A percentile compares a stretch with the other conserved stretches of the same genome.
Evolutionary conservation across 73 alveolate species (phyloP).

Genomic region (Blepharisma japonicum): DNA sequence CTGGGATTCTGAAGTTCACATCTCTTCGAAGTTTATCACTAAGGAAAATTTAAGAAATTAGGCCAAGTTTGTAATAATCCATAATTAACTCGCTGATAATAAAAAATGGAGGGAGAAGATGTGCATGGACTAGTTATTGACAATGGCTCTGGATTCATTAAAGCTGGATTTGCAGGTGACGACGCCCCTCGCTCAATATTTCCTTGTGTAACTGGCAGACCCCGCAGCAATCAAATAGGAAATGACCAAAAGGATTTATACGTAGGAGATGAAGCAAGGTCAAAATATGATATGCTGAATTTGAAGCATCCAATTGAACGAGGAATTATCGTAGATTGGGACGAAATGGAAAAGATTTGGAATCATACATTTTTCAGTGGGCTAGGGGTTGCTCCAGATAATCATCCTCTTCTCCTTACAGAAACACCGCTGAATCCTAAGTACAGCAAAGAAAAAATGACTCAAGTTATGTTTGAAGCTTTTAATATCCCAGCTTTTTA

Average conservation of each 20-base stretch:
- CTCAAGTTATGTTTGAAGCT: conserved; percentile 75
- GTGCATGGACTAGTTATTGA: conserved; percentile 77
- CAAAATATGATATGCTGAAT: conserved; percentile 54
- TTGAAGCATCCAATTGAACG: conserved; percentile 54
- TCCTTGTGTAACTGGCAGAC: conserved; percentile 84
- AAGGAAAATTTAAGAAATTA: too few relatives aligned
- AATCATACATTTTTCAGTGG: conserved; percentile 59
- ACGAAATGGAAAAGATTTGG: conserved; percentile 55
- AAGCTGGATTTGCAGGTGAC: conserved; percentile 91
- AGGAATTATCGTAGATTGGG: conserved; percentile 49
- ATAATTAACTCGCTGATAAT: too few relatives aligned
- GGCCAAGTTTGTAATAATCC: too few relatives aligned
- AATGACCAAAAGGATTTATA: conserved; percentile 70
- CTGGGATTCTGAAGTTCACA: too few relatives aligned
- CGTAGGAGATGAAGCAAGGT: conserved; percentile 67
- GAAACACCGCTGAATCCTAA: conserved; percentile 61
- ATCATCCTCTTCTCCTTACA: conserved; percentile 60
- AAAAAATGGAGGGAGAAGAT: conserved; percentile 56
- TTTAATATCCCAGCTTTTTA: conserved; percentile 61
- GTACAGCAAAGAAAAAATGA: conserved; percentile 55
- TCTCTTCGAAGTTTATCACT: too few relatives aligned
- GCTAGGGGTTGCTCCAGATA: conserved; percentile 65
- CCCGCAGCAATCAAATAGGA: conserved; percentile 79
- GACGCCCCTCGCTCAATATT: conserved; percentile 75
- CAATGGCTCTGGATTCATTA: conserved; percentile 78